Evolutionary conservation across 108 stramenopile species (phyloP), one percentile per base, ranked within the genome.

Genomic region (Mediolabrus comicus): DNA sequence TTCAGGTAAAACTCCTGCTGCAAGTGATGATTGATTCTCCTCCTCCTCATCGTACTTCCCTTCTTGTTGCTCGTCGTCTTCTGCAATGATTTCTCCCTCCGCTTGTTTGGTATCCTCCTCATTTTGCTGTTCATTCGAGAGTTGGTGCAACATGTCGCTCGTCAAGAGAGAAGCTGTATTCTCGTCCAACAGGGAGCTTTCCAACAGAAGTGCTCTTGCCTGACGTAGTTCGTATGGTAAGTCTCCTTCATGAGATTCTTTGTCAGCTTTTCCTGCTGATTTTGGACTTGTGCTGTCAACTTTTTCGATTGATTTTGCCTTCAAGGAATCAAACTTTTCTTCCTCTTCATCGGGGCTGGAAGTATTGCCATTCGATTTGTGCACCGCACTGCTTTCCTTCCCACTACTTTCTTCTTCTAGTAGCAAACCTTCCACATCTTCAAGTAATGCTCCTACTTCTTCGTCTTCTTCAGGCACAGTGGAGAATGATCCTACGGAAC

Each of bases 381-480:
- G 39, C 14, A 1, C 30, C 0, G 11, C 3, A 2, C 3, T 7
- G n/a, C 34, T 49, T 25, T 46, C 46, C 22, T 32, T 65, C 11
- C 17, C 31, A 51, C 0, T 22, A 9, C 36, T 46, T 16, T 49
- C 29, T 29, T 49, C 34, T 3, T 34, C 60, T 59, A 71, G 65
- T 17, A 68, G 41, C 29, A 67, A 71, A 25, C 29, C 71, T 27
- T 72, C 71, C 4, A 63, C 62, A 62, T 78, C 65, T 8, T 67
- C 59, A 8, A 78, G 33, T 1, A 78, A 43, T 22, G 77, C 63
- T 59, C 63, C 67, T 22, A 69, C 34, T 43, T 78, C 69, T 25
- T 78, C 77, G 3, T 78, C 77, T 57, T 78, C 69, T 62, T 71
- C 77, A 25, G 71, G 36, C 33, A 78, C 69, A 1, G 77, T 78